Evolutionary conservation across 176 grass and related monocot genomes (phyloP).

Genomic region (Rhynchospora tenuis): DNA sequence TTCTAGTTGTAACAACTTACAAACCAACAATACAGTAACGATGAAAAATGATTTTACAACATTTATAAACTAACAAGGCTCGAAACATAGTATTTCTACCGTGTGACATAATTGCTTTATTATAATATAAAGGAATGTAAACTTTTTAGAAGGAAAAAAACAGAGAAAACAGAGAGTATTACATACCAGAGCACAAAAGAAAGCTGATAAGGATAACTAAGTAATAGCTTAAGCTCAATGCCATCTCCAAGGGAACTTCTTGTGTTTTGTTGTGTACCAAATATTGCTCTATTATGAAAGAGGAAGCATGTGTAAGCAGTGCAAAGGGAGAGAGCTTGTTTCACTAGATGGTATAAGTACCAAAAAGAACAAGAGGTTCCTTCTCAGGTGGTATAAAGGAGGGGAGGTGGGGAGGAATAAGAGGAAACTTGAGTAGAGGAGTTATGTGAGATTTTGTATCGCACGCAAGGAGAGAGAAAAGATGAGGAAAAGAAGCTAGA

Average conservation of each 20-base stretch:
- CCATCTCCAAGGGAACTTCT: slow-evolving; percentile 32
- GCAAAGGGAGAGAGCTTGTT: slow-evolving; percentile 29
- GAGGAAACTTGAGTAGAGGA: slow-evolving; percentile 46
- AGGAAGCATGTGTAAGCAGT: slow-evolving; percentile 10
- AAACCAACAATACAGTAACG: not conserved
- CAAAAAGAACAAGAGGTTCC: slow-evolving; percentile 32
- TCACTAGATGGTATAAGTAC: slow-evolving; percentile 16
- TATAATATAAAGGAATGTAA: not conserved
- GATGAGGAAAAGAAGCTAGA: not conserved
- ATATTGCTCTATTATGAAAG: not conserved
- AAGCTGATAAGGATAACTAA: slow-evolving; percentile 25
- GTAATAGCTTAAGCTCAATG: slow-evolving; percentile 20
- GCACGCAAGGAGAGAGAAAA: slow-evolving; percentile 32
- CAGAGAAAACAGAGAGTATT: not conserved
- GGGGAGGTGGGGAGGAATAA: slow-evolving; percentile 40
- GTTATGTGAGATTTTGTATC: slow-evolving; percentile 34
- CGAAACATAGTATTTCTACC: not conserved
- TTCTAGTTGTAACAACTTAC: not conserved
- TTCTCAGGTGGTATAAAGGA: slow-evolving; percentile 24
- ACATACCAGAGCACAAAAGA: slow-evolving; percentile 48
- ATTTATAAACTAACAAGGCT: not conserved
- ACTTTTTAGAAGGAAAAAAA: not conserved
- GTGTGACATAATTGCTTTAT: not conserved
- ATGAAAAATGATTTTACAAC: not conserved
- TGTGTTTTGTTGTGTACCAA: slow-evolving; percentile 5